Evolutionary conservation across 352 stramenopile species (phyloP), one percentile per base, ranked within the genome.

Genomic region (Pythium aristosporum): DNA sequence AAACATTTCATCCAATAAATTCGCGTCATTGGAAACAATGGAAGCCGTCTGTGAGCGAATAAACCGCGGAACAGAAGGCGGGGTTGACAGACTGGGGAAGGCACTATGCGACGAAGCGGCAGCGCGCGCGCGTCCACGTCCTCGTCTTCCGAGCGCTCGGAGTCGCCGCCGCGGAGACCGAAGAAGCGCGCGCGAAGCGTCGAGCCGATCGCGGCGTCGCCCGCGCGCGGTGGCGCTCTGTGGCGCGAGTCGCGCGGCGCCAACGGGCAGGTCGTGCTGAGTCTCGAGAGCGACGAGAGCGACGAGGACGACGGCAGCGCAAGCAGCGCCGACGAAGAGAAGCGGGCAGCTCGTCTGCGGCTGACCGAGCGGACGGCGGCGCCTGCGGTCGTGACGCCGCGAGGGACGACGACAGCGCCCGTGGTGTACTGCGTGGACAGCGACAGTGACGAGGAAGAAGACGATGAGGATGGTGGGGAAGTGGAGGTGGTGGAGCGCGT

Each of bases 181-280:
- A 65, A 74, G 55, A 69, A 79, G 37, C 59, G 66, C 66, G 86
- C 96, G 71, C 85, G 91, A 54, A 83, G 90, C 55, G 87, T 78
- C 42, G 77, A 13, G 36, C 32, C 90, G 64, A 73, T 13, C 28
- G 36, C 43, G 39, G 39, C 39, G 39, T 46, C 98, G 39, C 60
- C 79, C 5, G 36, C 34, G 32, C 51, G 42, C 11, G 23, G n/a
- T 1, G 42, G 12, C 8, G 44, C 39, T 85, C 94, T 56, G 28
- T 91, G 89, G 88, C 72, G 73, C 71, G 76, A 84, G 69, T 76
- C 65, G 59, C 83, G 74, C 47, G 60, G 68, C 55, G 69, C 57
- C 42, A 74, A 82, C 69, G 80, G 80, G 10, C 79, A 77, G 39
- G 71, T 87, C 12, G 82, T 80, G 61, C 83, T 88, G 59, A 82